A percentile compares a stretch with the other conserved stretches of the same genome.
Evolutionary conservation across 257 asterid species (phyloP).

Genomic region (Nicotiana knightiana): DNA sequence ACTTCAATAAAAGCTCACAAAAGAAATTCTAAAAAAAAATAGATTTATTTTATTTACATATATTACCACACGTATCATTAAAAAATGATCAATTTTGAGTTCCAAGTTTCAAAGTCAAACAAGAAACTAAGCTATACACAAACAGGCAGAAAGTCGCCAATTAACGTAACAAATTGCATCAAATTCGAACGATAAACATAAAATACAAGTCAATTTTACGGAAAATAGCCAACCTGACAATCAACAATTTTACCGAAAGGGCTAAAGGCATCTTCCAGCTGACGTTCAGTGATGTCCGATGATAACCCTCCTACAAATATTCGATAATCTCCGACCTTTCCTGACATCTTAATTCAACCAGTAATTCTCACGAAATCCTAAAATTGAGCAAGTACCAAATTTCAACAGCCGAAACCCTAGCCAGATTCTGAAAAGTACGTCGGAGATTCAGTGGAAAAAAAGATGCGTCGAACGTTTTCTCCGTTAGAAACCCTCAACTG

Average conservation of each 20-base stretch:
- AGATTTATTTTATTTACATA: neutral
- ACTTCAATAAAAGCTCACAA: neutral
- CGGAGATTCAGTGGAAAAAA: neutral
- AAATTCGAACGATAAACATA: neutral
- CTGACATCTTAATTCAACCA: slow-evolving; percentile 42
- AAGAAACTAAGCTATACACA: neutral
- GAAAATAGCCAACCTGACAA: slow-evolving; percentile 58
- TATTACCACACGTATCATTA: neutral
- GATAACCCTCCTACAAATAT: slow-evolving; percentile 87
- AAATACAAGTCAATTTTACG: neutral
- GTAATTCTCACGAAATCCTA: neutral
- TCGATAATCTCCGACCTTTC: slow-evolving; percentile 71
- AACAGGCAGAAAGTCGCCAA: neutral
- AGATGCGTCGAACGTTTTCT: neutral
- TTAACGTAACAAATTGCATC: neutral
- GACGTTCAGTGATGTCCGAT: slow-evolving; percentile 81
- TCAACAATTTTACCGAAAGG: slow-evolving; percentile 84
- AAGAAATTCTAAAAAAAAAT: neutral
- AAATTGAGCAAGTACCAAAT: neutral
- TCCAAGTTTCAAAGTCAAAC: neutral
- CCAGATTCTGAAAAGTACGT: neutral
- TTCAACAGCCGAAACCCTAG: neutral
- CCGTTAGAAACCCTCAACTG: neutral
- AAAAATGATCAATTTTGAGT: neutral
- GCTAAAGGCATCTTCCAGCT: slow-evolving; percentile 77